Percentiles rank a stretch among this genome's conserved stretches.
phyloP scores from a whole-genome alignment of 345 rosid genomes.

The Toxicodendron radicans region DNA sequence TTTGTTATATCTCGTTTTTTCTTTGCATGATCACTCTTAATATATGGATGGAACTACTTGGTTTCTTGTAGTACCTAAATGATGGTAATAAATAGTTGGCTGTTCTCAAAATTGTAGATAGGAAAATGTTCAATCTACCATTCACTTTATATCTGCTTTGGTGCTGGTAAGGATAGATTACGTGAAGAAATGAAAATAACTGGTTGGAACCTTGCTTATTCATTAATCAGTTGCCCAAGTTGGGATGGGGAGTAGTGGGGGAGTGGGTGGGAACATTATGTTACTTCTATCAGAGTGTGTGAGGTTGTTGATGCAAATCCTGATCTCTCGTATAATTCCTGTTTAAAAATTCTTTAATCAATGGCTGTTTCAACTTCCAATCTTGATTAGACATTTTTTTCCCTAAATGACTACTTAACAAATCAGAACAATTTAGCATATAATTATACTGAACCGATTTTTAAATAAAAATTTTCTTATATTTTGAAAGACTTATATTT shows the following conservation, averaged over 20 bases:
- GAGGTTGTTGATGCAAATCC: neutral
- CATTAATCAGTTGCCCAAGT: neutral
- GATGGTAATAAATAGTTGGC: neutral
- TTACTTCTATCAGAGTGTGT: neutral
- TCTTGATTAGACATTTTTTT: neutral
- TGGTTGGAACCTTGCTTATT: neutral
- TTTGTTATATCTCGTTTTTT: no score
- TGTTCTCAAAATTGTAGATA: neutral
- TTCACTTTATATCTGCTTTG: neutral
- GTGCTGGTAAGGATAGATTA: neutral
- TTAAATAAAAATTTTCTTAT: neutral
- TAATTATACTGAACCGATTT: no score
- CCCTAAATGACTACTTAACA: no score
- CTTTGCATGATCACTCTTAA: neutral
- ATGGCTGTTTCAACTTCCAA: neutral
- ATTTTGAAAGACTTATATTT: constrained; percentile 16
- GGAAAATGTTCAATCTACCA: neutral
- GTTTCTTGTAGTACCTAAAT: neutral
- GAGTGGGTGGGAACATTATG: neutral
- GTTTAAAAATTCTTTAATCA: neutral
- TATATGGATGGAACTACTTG: neutral
- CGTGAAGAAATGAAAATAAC: neutral
- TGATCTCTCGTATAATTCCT: neutral
- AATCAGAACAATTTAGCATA: no score
- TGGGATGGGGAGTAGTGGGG: neutral